These are phyloP conservation scores for Pestalotiopsis sp. DNA, from an alignment of 2,329 filamentous ascomycete species.

Conservation along the genomic window DNA sequence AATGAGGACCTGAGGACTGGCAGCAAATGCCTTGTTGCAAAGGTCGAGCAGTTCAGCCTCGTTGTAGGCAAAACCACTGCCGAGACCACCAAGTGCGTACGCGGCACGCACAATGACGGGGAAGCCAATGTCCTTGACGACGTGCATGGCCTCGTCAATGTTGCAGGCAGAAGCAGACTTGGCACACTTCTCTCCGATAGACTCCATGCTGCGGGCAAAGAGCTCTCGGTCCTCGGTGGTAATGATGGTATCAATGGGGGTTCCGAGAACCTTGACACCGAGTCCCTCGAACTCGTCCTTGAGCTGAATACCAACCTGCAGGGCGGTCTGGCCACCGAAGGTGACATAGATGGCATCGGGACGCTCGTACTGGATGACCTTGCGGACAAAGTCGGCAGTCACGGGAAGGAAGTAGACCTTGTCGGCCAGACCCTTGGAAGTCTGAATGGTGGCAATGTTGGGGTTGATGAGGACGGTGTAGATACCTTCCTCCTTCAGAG, in stretches of 20 bases:
- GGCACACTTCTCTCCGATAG: conserved; percentile 95
- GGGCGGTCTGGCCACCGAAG: conserved; percentile 94
- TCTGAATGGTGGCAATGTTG: conserved; percentile 98
- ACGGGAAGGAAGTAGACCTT: conserved; percentile 99
- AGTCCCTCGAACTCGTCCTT: conserved; percentile 95
- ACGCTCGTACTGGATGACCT: conserved; percentile 92
- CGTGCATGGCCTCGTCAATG: conserved; percentile 83
- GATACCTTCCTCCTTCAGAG: conserved; percentile 94
- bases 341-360: conserved; percentile 97
- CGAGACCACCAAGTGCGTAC: conserved; percentile 91
- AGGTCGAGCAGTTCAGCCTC: conserved; percentile 80
- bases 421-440: conserved; percentile 94
- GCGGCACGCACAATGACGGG: conserved; percentile 96
- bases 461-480: conserved; percentile 99
- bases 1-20: conserved; percentile 92
- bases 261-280: conserved; percentile 92
- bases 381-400: conserved; percentile 94
- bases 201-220: conserved; percentile 97
- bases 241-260: conserved; percentile 96
- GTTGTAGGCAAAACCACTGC: conserved; percentile 93
- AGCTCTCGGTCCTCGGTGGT: conserved; percentile 97
- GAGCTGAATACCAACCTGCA: conserved; percentile 95
- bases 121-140: conserved; percentile 88
- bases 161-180: conserved; percentile 93
- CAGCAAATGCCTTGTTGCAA: conserved; percentile 92